Evolutionary conservation across 2,329 filamentous ascomycete genomes (phyloP), one percentile per base, ranked within the genome.

Genomic region (Calonectria honghensis): DNA sequence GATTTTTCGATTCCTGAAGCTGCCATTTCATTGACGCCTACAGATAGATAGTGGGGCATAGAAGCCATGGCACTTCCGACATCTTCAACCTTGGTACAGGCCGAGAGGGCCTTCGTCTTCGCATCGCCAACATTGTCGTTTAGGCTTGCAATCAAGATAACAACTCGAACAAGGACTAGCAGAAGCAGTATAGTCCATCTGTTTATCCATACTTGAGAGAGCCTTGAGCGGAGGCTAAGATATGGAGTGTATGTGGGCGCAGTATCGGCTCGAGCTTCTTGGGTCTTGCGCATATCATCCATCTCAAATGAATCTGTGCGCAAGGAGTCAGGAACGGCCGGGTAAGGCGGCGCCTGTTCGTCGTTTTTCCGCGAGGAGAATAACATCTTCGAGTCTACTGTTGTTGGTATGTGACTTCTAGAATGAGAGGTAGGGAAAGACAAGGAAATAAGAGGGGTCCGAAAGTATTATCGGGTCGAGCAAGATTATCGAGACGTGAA

Each of bases 201-300:
- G 88, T 99, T 98, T 87, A 99, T 93, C 96, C 96, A 98, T 85
- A 97, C 91, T 88, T 99, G 97, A 68, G 97, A 98, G 81, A 98
- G 90, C 81, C 96, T 93, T 81, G 96, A 93, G 82, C 93, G 92
- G 82, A 98, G 92, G 81, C 96, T 96, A 77, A 99, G 94, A 85
- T 98, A 98, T 76, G 97, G 96, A 77, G 96, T 98, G 82, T 94
- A 90, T 83, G 91, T 91, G 84, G 91, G 91, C 85, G 92, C 90
- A 77, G 94, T 93, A 84, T 89, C 89, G 83, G 90, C 81, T 66
- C 82, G 82, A 68, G 82, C 79, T 68, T 83, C 78, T 63, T 83
- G 81, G 24, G 81, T 76, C 72, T 81, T 83, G 57, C 78, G 79
- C 73, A 83, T 77, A 67, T 83, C 82, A 70, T 81, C 77, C 75